Percentiles rank a stretch among this genome's conserved stretches.
These are phyloP conservation scores for Infundibulicybe gibba DNA, from an alignment of 768 basidiomycete genomes.

Conservation along the genomic window DNA sequence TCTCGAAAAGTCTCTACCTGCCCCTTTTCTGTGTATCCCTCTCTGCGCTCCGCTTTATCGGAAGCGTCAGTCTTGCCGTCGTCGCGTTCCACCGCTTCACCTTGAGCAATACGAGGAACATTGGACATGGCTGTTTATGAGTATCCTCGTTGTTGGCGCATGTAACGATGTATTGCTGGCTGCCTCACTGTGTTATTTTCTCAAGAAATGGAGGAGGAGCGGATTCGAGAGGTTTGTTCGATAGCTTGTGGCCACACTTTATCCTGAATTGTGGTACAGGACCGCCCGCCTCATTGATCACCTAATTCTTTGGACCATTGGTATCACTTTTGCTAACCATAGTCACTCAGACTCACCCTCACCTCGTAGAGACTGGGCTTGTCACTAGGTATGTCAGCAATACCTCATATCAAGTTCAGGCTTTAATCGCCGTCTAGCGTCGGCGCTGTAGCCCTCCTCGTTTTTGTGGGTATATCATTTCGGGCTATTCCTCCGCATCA, in stretches of 20 bases:
- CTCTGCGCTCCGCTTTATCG: constrained; percentile 10
- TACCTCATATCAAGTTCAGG: no score
- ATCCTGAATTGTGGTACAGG: no score
- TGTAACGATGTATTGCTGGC: constrained; percentile 13
- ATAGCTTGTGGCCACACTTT: background rate
- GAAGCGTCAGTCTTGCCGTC: constrained; percentile 8
- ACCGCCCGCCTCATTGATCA: no score
- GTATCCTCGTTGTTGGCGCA: constrained; percentile 14
- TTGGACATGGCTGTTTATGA: constrained; percentile 14
- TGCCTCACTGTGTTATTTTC: constrained; percentile 13
- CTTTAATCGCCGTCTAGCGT: no score
- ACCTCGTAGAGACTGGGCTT: no score
- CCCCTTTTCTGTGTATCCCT: constrained; percentile 12
- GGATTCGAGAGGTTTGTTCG: constrained; percentile 6
- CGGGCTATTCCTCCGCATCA: no score
- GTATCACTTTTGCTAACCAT: background rate
- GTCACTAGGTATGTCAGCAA: no score
- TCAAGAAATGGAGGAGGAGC: constrained; percentile 2
- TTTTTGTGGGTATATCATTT: no score
- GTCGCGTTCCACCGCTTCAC: constrained; percentile 9
- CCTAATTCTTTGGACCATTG: background rate
- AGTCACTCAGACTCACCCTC: no score
- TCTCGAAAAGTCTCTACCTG: constrained; percentile 8
- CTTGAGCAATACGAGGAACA: constrained; percentile 8
- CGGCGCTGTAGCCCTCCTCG: no score